Base-by-base conservation (phyloP, 164 flowering plant genomes). In the Akebia trifoliata region DNA sequence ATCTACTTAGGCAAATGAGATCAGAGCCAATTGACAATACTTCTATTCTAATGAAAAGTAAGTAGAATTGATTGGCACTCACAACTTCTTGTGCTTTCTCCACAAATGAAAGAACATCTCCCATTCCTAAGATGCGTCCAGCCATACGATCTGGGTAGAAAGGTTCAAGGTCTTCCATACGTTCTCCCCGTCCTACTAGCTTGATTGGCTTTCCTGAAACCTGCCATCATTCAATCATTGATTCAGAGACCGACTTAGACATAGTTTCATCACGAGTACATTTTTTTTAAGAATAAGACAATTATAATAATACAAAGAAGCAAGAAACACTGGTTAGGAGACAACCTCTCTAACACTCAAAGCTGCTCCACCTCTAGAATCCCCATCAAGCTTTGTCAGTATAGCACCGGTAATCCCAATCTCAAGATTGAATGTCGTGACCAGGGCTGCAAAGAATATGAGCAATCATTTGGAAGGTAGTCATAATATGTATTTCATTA, bases 31-130 rank as follows among this genome's bases (percentile, higher is more conserved):
- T 57, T 63, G 14, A 51, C 5, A 21, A 48, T 32, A 37, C 44
- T 55, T 47, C 34, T 4, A 50, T 14, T 28, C 24, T 48, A 32
- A 54, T 18, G 18, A 50, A 35, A 60, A 56, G n/a, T 21, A 20
- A 11, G 28, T 9, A 26, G 18, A 62, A 38, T 31, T 48, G 35
- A 50, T 14, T 35, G 48, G 40, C 44, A 81, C 98, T 82, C 72
- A 89, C 97, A 72, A 89, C 94, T 93, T 93, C 94, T 77, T 93
- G 97, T 34, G 98, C 97, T 70, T 93, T 93, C 80, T 93, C 98
- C 48, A 93, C 98, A 71, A 90, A 85, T 50, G 97, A 80, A 40
- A 93, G 91, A 71, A 93, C 97, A 72, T 93, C 98, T 44, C 98
- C 98, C 98, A 93, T 93, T 71, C 98, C 98, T 68, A 93, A 73